Conservation (phyloP, 2,329 filamentous ascomycete species). For the Fusarium sp. region DNA sequence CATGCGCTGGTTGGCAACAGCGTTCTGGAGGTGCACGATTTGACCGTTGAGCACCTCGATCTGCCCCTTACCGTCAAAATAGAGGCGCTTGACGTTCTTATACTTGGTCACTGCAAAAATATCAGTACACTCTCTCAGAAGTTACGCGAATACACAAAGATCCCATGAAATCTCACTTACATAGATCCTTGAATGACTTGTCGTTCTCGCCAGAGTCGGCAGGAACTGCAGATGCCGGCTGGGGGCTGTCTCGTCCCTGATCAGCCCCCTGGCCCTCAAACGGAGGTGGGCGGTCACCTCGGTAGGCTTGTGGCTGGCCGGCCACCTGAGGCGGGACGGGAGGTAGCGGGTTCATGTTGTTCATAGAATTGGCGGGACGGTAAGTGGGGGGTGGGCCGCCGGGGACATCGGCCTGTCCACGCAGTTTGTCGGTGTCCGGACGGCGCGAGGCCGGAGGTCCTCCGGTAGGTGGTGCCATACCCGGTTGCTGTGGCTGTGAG, state of each 20-base stretch:
- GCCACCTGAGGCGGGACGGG: constrained; percentile 54
- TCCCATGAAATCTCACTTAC: constrained; percentile 57
- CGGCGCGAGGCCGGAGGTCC: constrained; percentile 61
- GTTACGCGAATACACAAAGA: background rate
- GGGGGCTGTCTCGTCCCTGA: constrained; percentile 69
- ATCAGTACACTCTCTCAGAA: constrained; percentile 18
- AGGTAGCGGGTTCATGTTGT: constrained; percentile 60
- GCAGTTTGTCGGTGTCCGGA: constrained; percentile 64
- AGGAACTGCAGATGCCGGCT: constrained; percentile 58
- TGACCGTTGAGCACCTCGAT: constrained; percentile 89
- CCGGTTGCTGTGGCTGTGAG: constrained; percentile 51
- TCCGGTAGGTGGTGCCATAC: constrained; percentile 64
- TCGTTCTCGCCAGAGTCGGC: constrained; percentile 62
- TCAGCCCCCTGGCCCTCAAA: constrained; percentile 62
- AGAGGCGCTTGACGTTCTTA: constrained; percentile 97
- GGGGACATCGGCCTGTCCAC: constrained; percentile 59
- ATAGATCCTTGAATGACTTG: constrained; percentile 69
- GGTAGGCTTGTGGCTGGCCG: constrained; percentile 55
- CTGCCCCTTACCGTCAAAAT: constrained; percentile 94
- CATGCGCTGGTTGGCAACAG: constrained; percentile 94
- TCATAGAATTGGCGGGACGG: constrained; percentile 63
- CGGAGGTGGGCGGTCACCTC: constrained; percentile 57
- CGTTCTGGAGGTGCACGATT: constrained; percentile 95
- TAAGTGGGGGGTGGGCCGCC: constrained; percentile 65
- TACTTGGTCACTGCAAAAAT: constrained; percentile 84